Base-by-base conservation (phyloP, 2,329 filamentous ascomycete genomes). In the Fusarium dlaminii region DNA sequence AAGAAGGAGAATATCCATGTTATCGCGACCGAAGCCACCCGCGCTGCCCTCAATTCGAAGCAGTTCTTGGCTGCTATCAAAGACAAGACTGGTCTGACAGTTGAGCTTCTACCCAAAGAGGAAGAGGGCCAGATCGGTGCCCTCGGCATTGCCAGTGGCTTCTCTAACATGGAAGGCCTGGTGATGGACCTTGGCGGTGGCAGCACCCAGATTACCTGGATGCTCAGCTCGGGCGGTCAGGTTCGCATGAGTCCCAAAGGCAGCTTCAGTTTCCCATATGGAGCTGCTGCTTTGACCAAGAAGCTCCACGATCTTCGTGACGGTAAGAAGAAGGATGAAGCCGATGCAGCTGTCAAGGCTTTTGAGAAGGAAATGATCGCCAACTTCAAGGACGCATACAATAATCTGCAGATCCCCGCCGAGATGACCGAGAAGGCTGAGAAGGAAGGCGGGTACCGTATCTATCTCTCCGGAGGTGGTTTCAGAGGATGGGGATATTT, bases 151-250 rank as follows among this genome's bases (percentile, higher is more conserved):
- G 91, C 90, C 5, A 92, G 90, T 76, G 90, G 89, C 36, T 88
- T 92, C 70, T 84, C 85, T 4, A 81, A 83, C 37, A 87, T 93
- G n/a, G 86, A 86, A 52, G 92, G 92, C 0, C 80, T 94, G 30
- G 90, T 92, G 24, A 93, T 94, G 91, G 92, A 94, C 81, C 83
- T 94, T 5, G 92, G 92, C 22, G 91, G 91, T 24, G 91, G 91
- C 7, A 92, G 89, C 75, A 91, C 90, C 32, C 92, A 94, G 79
- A 86, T 93, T 71, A 92, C 90, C 20, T 93, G 91, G 91, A 87
- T 93, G 78, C 81, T 87, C 48, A 86, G 86, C 15, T 80, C 83
- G 22, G 79, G 85, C 12, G 89, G 89, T 0, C 78, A 82, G 3
- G 84, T 91, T 20, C 77, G 81, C 27, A 88, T 88, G 64, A 87